A percentile compares a stretch with the other conserved stretches of the same genome.
Evolutionary conservation across 495 filamentous ascomycete genomes (phyloP).

Genomic region (Penicillium canariense): DNA sequence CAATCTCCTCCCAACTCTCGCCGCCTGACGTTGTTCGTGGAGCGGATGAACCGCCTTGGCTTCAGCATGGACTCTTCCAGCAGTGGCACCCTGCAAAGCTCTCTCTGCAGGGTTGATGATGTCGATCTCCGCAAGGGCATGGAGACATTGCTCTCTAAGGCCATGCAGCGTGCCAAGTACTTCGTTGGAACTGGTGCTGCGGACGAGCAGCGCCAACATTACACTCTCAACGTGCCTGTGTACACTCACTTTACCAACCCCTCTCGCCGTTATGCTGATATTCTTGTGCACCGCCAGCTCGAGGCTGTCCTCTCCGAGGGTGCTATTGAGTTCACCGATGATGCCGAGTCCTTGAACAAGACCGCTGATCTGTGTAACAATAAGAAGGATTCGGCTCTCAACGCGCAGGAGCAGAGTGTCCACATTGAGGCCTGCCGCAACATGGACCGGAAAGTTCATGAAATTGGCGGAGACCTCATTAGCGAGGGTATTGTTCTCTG

Average conservation of each 20-base stretch:
- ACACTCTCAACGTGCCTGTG: constrained; percentile 85
- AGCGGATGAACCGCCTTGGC: constrained; percentile 88
- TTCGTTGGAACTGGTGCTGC: constrained; percentile 72
- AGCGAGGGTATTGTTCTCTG: constrained; percentile 95
- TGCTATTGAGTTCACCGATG: constrained; percentile 81
- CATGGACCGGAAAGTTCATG: constrained; percentile 84
- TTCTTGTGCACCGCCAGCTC: constrained; percentile 93
- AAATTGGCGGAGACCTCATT: constrained; percentile 87
- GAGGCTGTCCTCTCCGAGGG: constrained; percentile 83
- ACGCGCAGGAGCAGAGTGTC: constrained; percentile 96
- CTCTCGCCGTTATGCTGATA: constrained; percentile 89
- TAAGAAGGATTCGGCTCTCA: constrained; percentile 98
- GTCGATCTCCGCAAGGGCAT: constrained; percentile 89
- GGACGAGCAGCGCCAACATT: constrained; percentile 77
- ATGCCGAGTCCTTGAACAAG: constrained; percentile 83
- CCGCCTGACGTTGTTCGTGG: constrained; percentile 83
- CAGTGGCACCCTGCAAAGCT: constrained; percentile 88
- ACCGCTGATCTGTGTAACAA: constrained; percentile 95
- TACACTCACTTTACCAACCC: constrained; percentile 99
- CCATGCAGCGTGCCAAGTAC: constrained; percentile 96
- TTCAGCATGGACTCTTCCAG: constrained; percentile 84
- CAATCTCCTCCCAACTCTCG: constrained; percentile 82
- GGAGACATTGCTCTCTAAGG: constrained; percentile 91
- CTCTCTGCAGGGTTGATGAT: constrained; percentile 87
- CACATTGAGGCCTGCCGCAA: constrained; percentile 95